phyloP scores from a whole-genome alignment of 192 early-diverging fungal species.

The Coemansia sp. region DNA sequence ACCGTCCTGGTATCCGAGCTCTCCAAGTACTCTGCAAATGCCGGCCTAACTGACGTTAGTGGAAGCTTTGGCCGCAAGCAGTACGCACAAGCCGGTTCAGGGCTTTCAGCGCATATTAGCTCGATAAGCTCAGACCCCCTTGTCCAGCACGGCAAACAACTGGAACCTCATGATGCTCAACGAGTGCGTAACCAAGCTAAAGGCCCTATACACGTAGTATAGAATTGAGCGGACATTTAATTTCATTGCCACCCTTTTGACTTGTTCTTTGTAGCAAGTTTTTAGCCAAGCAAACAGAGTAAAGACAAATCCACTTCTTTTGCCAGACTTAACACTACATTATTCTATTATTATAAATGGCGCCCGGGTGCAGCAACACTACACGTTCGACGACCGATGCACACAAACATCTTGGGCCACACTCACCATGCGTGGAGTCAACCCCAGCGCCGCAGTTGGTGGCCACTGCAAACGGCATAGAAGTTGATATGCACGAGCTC shows the following conservation, averaged over 20 bases:
- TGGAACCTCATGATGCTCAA: slow-evolving; percentile 26
- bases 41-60: slow-evolving; percentile 11
- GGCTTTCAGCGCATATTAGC: slow-evolving; percentile 8
- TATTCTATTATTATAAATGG: background rate
- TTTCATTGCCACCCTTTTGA: background rate
- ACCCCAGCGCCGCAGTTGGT: background rate
- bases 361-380: background rate
- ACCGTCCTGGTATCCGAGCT: slow-evolving; percentile 15
- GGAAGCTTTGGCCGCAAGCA: slow-evolving; percentile 17
- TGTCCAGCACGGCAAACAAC: slow-evolving; percentile 23
- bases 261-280: background rate
- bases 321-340: background rate
- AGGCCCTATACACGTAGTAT: slow-evolving; percentile 6
- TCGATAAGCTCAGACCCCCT: slow-evolving; percentile 28
- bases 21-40: slow-evolving; percentile 23
- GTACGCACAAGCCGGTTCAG: slow-evolving; percentile 12
- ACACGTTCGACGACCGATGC: background rate
- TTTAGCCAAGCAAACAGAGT: background rate
- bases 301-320: background rate
- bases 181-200: slow-evolving; percentile 23
- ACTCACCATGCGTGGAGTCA: background rate
- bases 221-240: background rate
- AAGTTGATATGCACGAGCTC: slow-evolving; percentile 5
- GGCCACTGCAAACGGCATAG: background rate
- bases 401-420: background rate